Evolutionary conservation across 2,329 filamentous ascomycete genomes (phyloP).

Genomic region (Cadophora gregata): DNA sequence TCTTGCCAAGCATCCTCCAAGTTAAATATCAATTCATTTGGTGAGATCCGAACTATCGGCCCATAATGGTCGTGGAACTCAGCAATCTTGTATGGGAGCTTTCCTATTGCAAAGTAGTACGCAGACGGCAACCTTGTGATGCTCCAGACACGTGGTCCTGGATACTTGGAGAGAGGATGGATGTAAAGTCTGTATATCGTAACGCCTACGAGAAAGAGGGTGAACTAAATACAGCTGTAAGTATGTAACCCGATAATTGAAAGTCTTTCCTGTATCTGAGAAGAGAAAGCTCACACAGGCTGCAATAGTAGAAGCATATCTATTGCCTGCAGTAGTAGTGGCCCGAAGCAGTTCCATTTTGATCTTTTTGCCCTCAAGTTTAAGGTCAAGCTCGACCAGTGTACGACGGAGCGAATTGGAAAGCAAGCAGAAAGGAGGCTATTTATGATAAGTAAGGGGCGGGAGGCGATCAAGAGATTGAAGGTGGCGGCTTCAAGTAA

Average conservation of each 20-base stretch:
- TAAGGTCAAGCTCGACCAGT: not conserved
- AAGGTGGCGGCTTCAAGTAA: not conserved
- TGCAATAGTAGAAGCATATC: not conserved
- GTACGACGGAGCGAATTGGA: not conserved
- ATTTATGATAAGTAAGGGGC: too few species aligned
- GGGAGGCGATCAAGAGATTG: not conserved
- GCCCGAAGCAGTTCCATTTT: not conserved
- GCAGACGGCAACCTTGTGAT: slow-evolving; percentile 23
- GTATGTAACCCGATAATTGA: not conserved
- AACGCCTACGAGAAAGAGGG: not conserved
- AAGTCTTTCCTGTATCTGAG: not conserved
- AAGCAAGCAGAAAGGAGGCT: not conserved
- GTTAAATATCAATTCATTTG: slow-evolving; percentile 47
- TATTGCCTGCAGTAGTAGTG: not conserved
- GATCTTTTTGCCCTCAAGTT: not conserved
- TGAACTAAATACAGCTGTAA: not conserved
- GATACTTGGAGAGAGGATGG: slow-evolving; percentile 44
- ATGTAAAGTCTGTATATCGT: slow-evolving; percentile 30
- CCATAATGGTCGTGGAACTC: slow-evolving; percentile 50
- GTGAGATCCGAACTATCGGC: slow-evolving; percentile 52
- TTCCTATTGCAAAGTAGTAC: slow-evolving; percentile 36
- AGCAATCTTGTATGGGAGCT: slow-evolving; percentile 49
- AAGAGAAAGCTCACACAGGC: not conserved
- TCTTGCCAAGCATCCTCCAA: slow-evolving; percentile 40
- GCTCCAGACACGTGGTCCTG: slow-evolving; percentile 40